phyloP scores from a whole-genome alignment of 495 filamentous ascomycete species.

The Chaetomidium leptoderma region DNA sequence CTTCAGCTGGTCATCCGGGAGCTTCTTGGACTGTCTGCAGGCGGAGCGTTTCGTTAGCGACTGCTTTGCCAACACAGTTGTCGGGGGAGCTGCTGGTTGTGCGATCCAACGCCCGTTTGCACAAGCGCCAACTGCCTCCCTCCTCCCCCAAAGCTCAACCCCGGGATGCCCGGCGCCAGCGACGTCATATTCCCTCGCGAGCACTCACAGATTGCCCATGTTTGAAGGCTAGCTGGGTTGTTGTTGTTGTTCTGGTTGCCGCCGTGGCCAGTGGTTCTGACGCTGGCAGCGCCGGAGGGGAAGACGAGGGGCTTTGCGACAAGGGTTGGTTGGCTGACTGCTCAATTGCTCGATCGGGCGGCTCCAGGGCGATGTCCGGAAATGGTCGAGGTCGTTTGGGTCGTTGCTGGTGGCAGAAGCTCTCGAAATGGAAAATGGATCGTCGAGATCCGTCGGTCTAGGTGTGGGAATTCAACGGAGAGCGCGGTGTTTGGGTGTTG shows the following conservation, averaged over 20 bases:
- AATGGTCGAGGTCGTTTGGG: not conserved
- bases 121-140: not conserved
- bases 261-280: slow-evolving; percentile 3
- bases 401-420: not conserved
- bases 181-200: not conserved
- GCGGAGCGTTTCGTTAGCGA: slow-evolving; percentile 13
- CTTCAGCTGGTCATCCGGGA: slow-evolving; percentile 87
- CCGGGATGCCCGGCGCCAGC: not conserved
- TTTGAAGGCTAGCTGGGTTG: slow-evolving; percentile 3
- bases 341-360: slow-evolving; percentile 12
- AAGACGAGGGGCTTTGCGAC: slow-evolving; percentile 11
- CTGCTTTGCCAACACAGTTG: not conserved
- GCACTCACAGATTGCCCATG: slow-evolving; percentile 23
- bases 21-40: slow-evolving; percentile 86
- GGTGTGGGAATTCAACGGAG: not conserved
- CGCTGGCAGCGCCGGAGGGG: not conserved
- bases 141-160: not conserved
- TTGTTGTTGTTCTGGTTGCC: slow-evolving; percentile 5
- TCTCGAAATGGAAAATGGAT: not conserved
- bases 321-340: not conserved
- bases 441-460: not conserved
- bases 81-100: not conserved
- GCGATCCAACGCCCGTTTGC: not conserved
- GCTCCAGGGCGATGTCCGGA: no score
- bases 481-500: not conserved